Evolutionary conservation across 352 stramenopile genomes (phyloP).

Genomic region (Pythium grandisporangium): DNA sequence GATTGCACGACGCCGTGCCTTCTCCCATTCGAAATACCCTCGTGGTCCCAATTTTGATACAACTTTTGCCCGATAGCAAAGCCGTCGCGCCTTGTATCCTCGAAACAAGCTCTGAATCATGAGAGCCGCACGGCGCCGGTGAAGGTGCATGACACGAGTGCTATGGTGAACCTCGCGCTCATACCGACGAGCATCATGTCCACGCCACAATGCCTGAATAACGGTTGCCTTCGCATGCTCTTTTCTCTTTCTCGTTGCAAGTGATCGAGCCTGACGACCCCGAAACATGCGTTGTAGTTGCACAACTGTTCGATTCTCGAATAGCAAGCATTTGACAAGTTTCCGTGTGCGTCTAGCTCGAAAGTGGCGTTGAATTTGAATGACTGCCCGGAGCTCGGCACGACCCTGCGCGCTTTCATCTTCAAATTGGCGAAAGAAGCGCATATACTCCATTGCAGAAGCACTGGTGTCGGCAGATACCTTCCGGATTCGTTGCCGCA

Average conservation of each 20-base stretch:
- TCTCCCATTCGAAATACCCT: constrained; percentile 58
- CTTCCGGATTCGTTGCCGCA: constrained; percentile 46
- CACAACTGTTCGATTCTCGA: constrained; percentile 47
- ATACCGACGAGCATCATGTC: constrained; percentile 16
- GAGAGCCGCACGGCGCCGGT: constrained; percentile 16
- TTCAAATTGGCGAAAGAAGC: constrained; percentile 59
- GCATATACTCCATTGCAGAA: constrained; percentile 64
- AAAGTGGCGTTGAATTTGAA: constrained; percentile 59
- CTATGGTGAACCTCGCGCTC: constrained; percentile 14
- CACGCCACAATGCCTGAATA: constrained; percentile 46
- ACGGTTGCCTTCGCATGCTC: constrained; percentile 26
- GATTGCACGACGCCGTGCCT: constrained; percentile 17
- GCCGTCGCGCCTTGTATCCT: constrained; percentile 27
- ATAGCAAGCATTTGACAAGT: constrained; percentile 34
- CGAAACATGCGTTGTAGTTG: constrained; percentile 62
- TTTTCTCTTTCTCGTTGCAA: constrained; percentile 19
- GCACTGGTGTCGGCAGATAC: constrained; percentile 28
- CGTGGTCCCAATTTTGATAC: constrained; percentile 33
- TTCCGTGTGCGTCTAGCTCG: constrained; percentile 27
- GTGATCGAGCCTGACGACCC: constrained; percentile 30
- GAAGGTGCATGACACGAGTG: constrained; percentile 13
- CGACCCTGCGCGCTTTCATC: constrained; percentile 41
- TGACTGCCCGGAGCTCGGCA: constrained; percentile 30
- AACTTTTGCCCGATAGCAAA: constrained; percentile 30
- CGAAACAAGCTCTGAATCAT: constrained; percentile 52